Percentiles rank a stretch among this genome's conserved stretches.
These are phyloP conservation scores for Pleurotus djamor DNA, from an alignment of 768 basidiomycete genomes.

Conservation along the genomic window DNA sequence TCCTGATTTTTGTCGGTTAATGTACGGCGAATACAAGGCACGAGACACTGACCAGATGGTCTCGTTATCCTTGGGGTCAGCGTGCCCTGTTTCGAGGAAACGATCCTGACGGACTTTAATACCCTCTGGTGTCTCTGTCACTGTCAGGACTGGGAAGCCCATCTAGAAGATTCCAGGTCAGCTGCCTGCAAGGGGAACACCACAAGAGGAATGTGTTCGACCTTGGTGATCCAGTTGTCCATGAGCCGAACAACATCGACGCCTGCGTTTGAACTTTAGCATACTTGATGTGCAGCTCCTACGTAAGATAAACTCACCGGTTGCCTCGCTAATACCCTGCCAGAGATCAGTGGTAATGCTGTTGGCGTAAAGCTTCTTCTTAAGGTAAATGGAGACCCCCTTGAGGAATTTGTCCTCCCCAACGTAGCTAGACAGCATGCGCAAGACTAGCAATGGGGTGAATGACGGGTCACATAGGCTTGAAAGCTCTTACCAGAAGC, in stretches of 20 bases:
- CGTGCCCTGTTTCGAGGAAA: conserved; percentile 84
- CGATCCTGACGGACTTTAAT: conserved; percentile 87
- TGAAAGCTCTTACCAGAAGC: conserved; percentile 53
- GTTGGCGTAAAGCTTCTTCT: conserved; percentile 82
- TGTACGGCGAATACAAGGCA: background rate
- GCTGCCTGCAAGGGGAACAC: background rate
- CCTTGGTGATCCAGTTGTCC: conserved; percentile 90
- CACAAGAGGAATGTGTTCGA: conserved; percentile 17
- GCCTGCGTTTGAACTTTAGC: conserved; percentile 24
- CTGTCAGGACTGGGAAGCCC: conserved; percentile 89
- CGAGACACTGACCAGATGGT: conserved; percentile 67
- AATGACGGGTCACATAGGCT: background rate
- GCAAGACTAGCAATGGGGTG: conserved; percentile 55
- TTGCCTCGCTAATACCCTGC: conserved; percentile 78
- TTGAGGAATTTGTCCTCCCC: conserved; percentile 87
- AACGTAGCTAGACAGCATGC: conserved; percentile 88
- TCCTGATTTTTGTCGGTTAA: conserved; percentile 40
- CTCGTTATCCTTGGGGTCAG: conserved; percentile 79
- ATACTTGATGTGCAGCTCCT: background rate
- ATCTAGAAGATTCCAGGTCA: conserved; percentile 22
- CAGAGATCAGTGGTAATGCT: conserved; percentile 86
- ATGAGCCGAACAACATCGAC: conserved; percentile 77
- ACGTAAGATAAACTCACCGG: conserved; percentile 31
- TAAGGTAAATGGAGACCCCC: conserved; percentile 90
- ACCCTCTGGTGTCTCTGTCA: conserved; percentile 71